These are phyloP conservation scores for Saccharum hybrid DNA, from an alignment of 202 grass and related monocot genomes.

Conservation along the genomic window DNA sequence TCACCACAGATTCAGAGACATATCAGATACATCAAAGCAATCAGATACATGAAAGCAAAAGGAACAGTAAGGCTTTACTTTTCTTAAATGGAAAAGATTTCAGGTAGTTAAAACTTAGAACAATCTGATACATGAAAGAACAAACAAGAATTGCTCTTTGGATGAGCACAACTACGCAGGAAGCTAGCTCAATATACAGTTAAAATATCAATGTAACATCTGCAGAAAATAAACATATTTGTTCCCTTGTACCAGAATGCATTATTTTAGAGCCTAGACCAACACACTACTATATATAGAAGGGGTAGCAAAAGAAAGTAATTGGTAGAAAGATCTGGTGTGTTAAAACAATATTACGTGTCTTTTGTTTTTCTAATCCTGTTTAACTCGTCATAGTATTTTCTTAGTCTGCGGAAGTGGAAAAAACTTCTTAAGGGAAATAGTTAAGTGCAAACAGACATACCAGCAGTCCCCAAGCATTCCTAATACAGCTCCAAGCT, in stretches of 20 bases:
- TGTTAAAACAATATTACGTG: background rate
- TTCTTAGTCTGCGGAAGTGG: background rate
- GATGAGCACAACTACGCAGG: background rate
- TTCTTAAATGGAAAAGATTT: slow-evolving; percentile 4
- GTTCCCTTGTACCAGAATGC: slow-evolving; percentile 9
- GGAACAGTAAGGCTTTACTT: background rate
- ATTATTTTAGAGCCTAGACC: background rate
- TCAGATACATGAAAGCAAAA: background rate
- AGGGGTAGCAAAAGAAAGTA: background rate
- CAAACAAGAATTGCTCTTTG: background rate
- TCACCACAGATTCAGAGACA: slow-evolving; percentile 1
- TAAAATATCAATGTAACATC: slow-evolving; percentile 18
- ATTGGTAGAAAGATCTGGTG: background rate
- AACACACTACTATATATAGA: background rate
- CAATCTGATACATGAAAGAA: slow-evolving; percentile 12
- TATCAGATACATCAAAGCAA: slow-evolving; percentile 2
- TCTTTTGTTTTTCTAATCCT: slow-evolving; percentile 23
- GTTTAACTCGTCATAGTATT: background rate
- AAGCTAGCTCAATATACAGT: background rate
- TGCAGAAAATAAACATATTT: background rate
- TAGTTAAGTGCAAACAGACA: slow-evolving; percentile 19
- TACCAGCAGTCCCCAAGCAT: slow-evolving; percentile 98
- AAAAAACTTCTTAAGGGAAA: background rate
- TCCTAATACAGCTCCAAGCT: slow-evolving; percentile 90
- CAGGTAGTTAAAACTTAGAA: slow-evolving; percentile 21